Conservation (phyloP, 139 green algal species). For the Trebouxia sp. region DNA sequence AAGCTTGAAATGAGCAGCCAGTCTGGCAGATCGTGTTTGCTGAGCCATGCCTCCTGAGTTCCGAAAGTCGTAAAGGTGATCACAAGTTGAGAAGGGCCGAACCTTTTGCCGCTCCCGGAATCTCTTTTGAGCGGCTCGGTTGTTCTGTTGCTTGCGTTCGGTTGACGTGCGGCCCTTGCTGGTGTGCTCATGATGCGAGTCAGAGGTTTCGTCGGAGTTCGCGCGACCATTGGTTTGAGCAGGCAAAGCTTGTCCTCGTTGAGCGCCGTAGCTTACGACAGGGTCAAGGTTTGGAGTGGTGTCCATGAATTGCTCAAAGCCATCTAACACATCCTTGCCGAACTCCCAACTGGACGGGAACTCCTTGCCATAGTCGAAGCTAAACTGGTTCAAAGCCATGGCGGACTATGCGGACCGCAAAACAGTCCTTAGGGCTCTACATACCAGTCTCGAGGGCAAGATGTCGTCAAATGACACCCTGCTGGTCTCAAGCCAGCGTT, state of each 20-base stretch:
- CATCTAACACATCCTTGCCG: not conserved
- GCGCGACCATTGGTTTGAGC: not conserved
- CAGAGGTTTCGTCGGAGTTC: not conserved
- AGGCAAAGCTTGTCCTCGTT: not conserved
- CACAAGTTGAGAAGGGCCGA: not conserved
- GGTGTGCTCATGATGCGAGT: not conserved
- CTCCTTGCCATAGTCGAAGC: not conserved
- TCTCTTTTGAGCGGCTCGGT: not conserved
- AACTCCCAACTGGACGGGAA: not conserved
- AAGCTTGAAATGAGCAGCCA: no score
- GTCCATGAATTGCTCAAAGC: conserved; percentile 14
- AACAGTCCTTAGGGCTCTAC: no score
- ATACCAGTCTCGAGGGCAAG: no score
- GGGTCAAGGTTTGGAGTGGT: conserved; percentile 12
- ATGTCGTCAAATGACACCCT: no score
- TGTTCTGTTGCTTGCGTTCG: conserved; percentile 5
- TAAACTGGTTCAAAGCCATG: not conserved
- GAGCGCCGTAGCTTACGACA: not conserved
- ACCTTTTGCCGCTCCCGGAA: conserved; percentile 12
- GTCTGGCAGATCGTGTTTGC: no score
- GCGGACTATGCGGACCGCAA: no score
- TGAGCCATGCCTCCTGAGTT: no score
- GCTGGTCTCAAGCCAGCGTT: no score
- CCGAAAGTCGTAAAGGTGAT: no score
- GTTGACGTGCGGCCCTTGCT: not conserved